Percentiles rank a stretch among this genome's conserved stretches.
Evolutionary conservation across 768 basidiomycete species (phyloP).

Genomic region (Suillus brevipes): DNA sequence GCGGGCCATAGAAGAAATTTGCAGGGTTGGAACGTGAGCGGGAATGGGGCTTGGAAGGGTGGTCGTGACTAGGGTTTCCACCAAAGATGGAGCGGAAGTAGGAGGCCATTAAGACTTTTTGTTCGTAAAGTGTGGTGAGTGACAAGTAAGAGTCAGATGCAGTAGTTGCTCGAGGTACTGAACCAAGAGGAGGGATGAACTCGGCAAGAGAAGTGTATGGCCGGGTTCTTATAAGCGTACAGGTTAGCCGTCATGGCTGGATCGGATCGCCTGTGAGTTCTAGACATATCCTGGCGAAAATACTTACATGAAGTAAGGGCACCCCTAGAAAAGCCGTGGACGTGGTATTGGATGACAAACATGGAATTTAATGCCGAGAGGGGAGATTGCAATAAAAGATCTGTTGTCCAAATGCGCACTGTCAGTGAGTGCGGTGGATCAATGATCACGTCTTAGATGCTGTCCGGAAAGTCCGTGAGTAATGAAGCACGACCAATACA

Average conservation of each 20-base stretch:
- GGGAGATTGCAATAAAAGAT: conserved; percentile 20
- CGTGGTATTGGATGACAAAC: conserved; percentile 14
- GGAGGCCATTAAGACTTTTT: conserved; percentile 42
- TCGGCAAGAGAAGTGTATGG: neutral
- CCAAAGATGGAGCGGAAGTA: conserved; percentile 52
- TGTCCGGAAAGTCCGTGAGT: conserved; percentile 27
- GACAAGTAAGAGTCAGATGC: conserved; percentile 7
- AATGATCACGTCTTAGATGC: conserved; percentile 32
- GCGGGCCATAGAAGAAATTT: conserved; percentile 41
- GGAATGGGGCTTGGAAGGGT: conserved; percentile 38
- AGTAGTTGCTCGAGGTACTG: conserved; percentile 17
- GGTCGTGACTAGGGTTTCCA: conserved; percentile 25
- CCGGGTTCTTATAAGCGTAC: conserved; percentile 25
- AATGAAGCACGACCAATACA: conserved; percentile 20
- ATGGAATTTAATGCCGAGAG: conserved; percentile 25
- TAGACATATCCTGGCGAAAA: conserved; percentile 22
- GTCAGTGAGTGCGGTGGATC: conserved; percentile 11
- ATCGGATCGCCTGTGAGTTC: conserved; percentile 20
- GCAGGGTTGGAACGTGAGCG: conserved; percentile 44
- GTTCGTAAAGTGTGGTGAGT: conserved; percentile 17
- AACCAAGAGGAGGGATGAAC: conserved; percentile 17
- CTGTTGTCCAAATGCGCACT: conserved; percentile 11
- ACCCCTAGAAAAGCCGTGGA: conserved; percentile 32
- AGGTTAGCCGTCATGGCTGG: conserved; percentile 20
- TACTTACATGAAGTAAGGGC: conserved; percentile 32